Percentiles rank a stretch among this genome's conserved stretches.
These are phyloP conservation scores for Moricandia arvensis DNA, from an alignment of 345 rosid species.

Conservation along the genomic window DNA sequence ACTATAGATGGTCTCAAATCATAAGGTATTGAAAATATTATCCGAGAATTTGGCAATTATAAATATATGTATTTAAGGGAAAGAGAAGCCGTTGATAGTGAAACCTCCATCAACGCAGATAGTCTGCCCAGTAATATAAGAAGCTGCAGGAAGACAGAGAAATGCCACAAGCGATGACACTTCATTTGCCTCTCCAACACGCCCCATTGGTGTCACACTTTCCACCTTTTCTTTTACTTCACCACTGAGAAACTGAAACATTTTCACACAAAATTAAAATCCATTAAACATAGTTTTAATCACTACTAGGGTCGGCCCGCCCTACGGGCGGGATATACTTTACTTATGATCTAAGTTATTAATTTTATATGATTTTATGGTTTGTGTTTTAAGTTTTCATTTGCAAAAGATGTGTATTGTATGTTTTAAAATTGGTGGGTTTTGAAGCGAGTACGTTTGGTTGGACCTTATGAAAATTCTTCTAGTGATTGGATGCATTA, in stretches of 20 bases:
- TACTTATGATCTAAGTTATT: too few species aligned
- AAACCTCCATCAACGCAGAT: constrained; percentile 1
- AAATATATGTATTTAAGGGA: background rate
- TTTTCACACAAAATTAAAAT: background rate
- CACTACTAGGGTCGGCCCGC: too few species aligned
- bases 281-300: background rate
- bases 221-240: constrained; percentile 40
- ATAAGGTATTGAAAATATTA: background rate
- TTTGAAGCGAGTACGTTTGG: too few species aligned
- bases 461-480: too few species aligned
- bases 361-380: too few species aligned
- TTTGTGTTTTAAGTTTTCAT: too few species aligned
- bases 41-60: background rate
- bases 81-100: constrained; percentile 2
- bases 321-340: too few species aligned
- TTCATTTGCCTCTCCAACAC: constrained; percentile 68
- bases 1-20: background rate
- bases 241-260: constrained; percentile 48
- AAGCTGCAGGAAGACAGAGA: background rate
- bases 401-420: too few species aligned
- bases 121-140: background rate
- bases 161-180: constrained; percentile 33
- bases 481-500: too few species aligned
- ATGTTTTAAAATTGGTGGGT: too few species aligned
- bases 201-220: constrained; percentile 58